These are phyloP conservation scores for Ramichloridium luteum DNA, from an alignment of 2,329 filamentous ascomycete genomes.

Conservation along the genomic window DNA sequence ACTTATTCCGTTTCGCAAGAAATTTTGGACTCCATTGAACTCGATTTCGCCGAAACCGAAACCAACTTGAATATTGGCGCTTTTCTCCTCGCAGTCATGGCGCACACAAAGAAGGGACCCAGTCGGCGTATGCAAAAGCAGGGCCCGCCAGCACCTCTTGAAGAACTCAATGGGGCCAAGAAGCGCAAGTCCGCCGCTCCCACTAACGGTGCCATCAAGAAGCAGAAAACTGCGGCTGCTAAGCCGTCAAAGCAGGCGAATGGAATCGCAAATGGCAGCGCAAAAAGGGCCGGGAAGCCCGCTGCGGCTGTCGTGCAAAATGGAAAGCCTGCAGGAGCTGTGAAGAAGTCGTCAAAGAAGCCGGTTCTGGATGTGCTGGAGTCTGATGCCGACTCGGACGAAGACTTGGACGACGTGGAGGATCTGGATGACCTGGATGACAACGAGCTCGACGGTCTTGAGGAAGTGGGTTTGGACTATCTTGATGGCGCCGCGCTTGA, in stretches of 20 bases:
- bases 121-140: conserved; percentile 94
- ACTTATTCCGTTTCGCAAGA: too few species aligned
- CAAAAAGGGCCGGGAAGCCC: conserved; percentile 5
- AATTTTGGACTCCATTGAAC: too few species aligned
- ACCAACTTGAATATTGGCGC: not conserved
- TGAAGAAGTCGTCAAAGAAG: conserved; percentile 21
- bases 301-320: conserved; percentile 17
- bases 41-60: too few species aligned
- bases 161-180: conserved; percentile 61
- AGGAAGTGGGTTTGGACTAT: conserved; percentile 15
- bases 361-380: conserved; percentile 26
- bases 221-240: conserved; percentile 45
- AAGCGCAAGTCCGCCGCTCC: conserved; percentile 69
- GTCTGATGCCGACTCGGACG: conserved; percentile 13
- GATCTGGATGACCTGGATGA: conserved; percentile 33
- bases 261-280: conserved; percentile 27
- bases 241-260: conserved; percentile 28
- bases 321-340: conserved; percentile 10
- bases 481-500: conserved; percentile 23
- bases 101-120: conserved; percentile 56
- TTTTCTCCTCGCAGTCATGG: not conserved
- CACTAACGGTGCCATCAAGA: conserved; percentile 48
- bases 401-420: conserved; percentile 22
- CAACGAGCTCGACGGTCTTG: conserved; percentile 33
- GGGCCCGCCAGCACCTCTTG: conserved; percentile 69